These are phyloP conservation scores for Halenospora varia DNA, from an alignment of 495 filamentous ascomycete species.

Conservation along the genomic window DNA sequence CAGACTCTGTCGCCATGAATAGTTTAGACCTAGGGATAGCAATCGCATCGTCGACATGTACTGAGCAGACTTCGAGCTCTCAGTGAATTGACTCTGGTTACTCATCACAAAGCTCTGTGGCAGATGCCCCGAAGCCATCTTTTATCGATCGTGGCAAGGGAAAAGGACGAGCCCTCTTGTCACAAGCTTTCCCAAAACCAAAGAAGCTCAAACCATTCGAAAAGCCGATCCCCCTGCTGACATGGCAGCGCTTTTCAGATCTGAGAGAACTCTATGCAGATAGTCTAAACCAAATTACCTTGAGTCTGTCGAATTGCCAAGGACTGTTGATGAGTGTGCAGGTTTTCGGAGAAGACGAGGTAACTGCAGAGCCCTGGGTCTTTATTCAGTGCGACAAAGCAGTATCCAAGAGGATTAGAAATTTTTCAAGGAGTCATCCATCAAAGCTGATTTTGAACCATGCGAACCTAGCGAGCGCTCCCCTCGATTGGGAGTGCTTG, in stretches of 20 bases:
- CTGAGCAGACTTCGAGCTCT: no score
- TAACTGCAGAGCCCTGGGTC: slow-evolving; percentile 21
- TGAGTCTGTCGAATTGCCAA: not conserved
- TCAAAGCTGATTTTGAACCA: slow-evolving; percentile 21
- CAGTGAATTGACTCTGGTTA: no score
- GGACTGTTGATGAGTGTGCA: slow-evolving; percentile 20
- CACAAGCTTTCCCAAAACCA: not conserved
- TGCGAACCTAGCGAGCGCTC: no score
- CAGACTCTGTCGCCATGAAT: not conserved
- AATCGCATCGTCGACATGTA: not conserved
- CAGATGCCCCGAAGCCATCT: not conserved
- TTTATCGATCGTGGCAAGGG: no score
- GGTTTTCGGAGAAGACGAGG: slow-evolving; percentile 21
- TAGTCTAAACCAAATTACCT: slow-evolving; percentile 14
- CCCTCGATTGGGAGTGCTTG: no score
- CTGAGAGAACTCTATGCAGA: slow-evolving; percentile 18
- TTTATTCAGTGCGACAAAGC: slow-evolving; percentile 21
- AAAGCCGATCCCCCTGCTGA: slow-evolving; percentile 11
- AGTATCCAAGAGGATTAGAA: slow-evolving; percentile 13
- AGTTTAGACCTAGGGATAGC: not conserved
- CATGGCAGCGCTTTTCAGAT: slow-evolving; percentile 27
- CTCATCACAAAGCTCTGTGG: slow-evolving; percentile 1
- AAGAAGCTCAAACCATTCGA: slow-evolving; percentile 19
- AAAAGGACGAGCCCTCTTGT: no score
- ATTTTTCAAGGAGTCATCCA: slow-evolving; percentile 22